Conservation (phyloP, 148 eudicot genomes). For the Beta vulgaris region DNA sequence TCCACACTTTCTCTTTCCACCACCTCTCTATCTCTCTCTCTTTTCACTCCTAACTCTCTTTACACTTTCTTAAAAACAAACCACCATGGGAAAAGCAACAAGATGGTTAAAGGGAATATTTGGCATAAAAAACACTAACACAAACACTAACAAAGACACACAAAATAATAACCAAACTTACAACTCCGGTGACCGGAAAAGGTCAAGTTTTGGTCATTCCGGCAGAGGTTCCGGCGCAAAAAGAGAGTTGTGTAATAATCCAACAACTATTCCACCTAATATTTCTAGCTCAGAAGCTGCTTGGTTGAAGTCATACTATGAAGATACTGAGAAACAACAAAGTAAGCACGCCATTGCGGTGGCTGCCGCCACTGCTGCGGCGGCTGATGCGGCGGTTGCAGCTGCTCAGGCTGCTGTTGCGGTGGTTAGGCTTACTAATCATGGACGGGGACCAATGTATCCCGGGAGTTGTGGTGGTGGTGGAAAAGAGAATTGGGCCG, state of each 20-base stretch:
- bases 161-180: background rate
- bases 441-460: conserved; percentile 40
- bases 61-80: background rate
- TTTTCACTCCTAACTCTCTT: background rate
- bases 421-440: conserved; percentile 64
- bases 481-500: conserved; percentile 46
- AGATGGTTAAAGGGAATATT: conserved; percentile 67
- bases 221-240: conserved; percentile 10
- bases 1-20: no score
- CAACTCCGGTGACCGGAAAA: conserved; percentile 33
- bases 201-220: conserved; percentile 14
- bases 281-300: conserved; percentile 52
- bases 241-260: conserved; percentile 33
- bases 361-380: conserved; percentile 76
- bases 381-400: conserved; percentile 80
- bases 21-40: background rate
- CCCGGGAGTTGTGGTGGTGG: conserved; percentile 8
- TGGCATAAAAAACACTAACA: conserved; percentile 36
- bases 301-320: conserved; percentile 54
- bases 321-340: conserved; percentile 45
- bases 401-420: conserved; percentile 80
- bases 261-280: conserved; percentile 44
- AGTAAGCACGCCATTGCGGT: conserved; percentile 72
- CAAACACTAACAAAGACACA: background rate
- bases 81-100: conserved; percentile 63